phyloP scores from a whole-genome alignment of 2,329 filamentous ascomycete genomes.

The Microcera coccophila region DNA sequence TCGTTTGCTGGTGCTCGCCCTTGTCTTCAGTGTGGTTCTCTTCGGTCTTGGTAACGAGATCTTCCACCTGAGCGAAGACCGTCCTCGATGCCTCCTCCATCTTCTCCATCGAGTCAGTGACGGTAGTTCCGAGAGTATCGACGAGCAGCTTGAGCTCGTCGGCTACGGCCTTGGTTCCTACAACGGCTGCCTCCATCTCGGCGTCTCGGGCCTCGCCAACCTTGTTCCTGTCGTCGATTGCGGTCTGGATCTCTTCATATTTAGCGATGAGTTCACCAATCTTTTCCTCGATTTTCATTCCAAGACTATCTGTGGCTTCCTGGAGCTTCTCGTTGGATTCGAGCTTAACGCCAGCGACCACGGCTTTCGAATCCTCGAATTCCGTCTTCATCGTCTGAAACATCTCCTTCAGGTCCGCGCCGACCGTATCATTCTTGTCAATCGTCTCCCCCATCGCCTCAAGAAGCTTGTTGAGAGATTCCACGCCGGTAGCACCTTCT shows the following conservation, averaged over 20 bases:
- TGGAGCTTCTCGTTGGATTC: slow-evolving; percentile 77
- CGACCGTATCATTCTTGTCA: slow-evolving; percentile 52
- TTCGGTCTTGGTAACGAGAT: slow-evolving; percentile 70
- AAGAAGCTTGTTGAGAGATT: slow-evolving; percentile 67
- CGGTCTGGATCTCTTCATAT: slow-evolving; percentile 78
- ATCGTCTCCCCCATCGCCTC: slow-evolving; percentile 63
- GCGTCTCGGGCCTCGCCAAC: slow-evolving; percentile 69
- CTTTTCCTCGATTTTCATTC: slow-evolving; percentile 58
- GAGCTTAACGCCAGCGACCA: slow-evolving; percentile 76
- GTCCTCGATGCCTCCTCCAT: slow-evolving; percentile 84
- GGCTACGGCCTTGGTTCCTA: slow-evolving; percentile 71
- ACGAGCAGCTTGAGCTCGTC: slow-evolving; percentile 86
- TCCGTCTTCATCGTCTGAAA: slow-evolving; percentile 74
- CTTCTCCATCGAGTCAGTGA: slow-evolving; percentile 80
- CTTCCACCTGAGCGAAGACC: slow-evolving; percentile 77
- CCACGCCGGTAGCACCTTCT: slow-evolving; percentile 68
- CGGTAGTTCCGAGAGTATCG: slow-evolving; percentile 75
- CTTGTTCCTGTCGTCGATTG: slow-evolving; percentile 69
- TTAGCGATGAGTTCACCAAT: slow-evolving; percentile 77
- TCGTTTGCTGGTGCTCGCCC: slow-evolving; percentile 76
- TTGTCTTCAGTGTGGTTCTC: slow-evolving; percentile 71
- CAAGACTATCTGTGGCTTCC: slow-evolving; percentile 51
- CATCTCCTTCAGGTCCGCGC: slow-evolving; percentile 66
- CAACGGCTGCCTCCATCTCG: slow-evolving; percentile 69
- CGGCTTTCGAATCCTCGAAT: slow-evolving; percentile 79